phyloP scores from a whole-genome alignment of 164 flowering plant genomes.

The Buxus sempervirens region DNA sequence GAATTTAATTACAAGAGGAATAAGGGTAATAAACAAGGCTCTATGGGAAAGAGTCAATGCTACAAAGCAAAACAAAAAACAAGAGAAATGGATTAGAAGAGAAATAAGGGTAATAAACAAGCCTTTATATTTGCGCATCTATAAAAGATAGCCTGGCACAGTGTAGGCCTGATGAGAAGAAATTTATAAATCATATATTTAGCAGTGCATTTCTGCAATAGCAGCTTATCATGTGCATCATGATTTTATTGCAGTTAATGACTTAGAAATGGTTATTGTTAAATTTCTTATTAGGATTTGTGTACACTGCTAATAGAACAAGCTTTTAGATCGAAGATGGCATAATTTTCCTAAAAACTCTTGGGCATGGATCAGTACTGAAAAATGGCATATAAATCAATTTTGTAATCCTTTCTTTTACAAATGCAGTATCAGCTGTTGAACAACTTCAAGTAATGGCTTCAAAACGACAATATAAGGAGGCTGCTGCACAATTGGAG shows the following conservation, averaged over 20 bases:
- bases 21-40: no score
- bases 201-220: neutral
- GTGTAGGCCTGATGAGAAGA: no score
- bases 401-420: slow-evolving; percentile 14
- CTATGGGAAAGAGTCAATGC: no score
- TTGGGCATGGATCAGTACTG: slow-evolving; percentile 4
- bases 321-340: slow-evolving; percentile 1
- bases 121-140: no score
- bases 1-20: no score
- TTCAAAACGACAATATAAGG: slow-evolving; percentile 93
- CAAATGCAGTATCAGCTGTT: slow-evolving; percentile 83
- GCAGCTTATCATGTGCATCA: neutral
- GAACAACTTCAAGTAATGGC: slow-evolving; percentile 98
- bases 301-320: neutral
- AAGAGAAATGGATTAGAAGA: no score
- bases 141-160: no score
- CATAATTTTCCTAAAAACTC: neutral
- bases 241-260: neutral
- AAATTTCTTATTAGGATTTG: neutral
- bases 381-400: neutral
- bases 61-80: no score
- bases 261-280: neutral
- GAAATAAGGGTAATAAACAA: no score
- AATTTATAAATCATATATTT: no score
- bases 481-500: slow-evolving; percentile 99